Percentiles rank a stretch among this genome's conserved stretches.
These are phyloP conservation scores for Pythium coloratum DNA, from an alignment of 352 stramenopile species.

Conservation along the genomic window DNA sequence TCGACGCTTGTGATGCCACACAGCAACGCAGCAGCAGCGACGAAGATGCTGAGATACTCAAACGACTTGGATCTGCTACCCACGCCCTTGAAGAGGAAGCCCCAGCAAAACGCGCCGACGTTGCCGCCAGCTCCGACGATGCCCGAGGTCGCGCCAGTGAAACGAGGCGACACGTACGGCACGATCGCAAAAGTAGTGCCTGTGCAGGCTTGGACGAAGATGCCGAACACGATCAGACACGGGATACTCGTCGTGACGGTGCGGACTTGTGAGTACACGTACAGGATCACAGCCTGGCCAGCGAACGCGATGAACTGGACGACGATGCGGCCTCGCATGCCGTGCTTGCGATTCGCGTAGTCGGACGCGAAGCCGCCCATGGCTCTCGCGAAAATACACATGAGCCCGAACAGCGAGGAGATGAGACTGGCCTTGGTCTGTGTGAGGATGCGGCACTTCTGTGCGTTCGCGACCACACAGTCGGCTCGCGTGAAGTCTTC, in stretches of 20 bases:
- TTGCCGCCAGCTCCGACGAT: constrained; percentile 60
- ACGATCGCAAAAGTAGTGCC: constrained; percentile 60
- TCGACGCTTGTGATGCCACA: constrained; percentile 20
- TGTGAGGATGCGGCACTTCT: constrained; percentile 34
- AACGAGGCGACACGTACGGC: constrained; percentile 46
- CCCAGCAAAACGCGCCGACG: constrained; percentile 44
- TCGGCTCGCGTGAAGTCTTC: constrained; percentile 75
- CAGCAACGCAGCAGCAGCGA: constrained; percentile 23
- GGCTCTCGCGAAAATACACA: constrained; percentile 92
- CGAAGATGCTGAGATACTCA: constrained; percentile 44
- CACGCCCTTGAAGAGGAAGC: constrained; percentile 49
- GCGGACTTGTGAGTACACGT: constrained; percentile 76
- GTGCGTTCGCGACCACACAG: constrained; percentile 32
- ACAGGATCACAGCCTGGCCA: constrained; percentile 74
- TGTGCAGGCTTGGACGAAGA: constrained; percentile 84
- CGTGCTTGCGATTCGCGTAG: constrained; percentile 61
- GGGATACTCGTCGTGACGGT: constrained; percentile 47
- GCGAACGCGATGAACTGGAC: constrained; percentile 76
- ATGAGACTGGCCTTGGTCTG: constrained; percentile 68
- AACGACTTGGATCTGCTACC: constrained; percentile 34
- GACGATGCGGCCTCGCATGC: constrained; percentile 86
- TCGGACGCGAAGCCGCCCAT: constrained; percentile 87
- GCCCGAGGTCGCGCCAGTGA: constrained; percentile 46
- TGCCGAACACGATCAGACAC: constrained; percentile 86
- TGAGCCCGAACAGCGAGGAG: constrained; percentile 92